phyloP scores from a whole-genome alignment of 2,329 filamentous ascomycete genomes.

The Gnomoniopsis smithogilvyi region DNA sequence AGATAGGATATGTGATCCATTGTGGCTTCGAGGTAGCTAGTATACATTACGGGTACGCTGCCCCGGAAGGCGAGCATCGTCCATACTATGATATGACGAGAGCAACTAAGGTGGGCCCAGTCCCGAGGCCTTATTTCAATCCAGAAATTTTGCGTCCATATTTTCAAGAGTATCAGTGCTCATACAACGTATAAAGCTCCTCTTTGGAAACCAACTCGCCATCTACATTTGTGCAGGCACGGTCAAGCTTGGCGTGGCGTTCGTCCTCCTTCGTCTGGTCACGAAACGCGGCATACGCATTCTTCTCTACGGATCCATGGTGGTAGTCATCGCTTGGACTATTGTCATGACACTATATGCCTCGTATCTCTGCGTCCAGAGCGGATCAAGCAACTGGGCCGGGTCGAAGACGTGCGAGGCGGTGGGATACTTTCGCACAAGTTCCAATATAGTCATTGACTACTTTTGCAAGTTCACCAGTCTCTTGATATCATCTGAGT shows the following conservation, averaged over 20 bases:
- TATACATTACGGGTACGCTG: conserved; percentile 29
- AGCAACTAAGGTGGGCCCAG: conserved; percentile 22
- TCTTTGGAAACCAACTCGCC: conserved; percentile 26
- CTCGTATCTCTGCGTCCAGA: conserved; percentile 26
- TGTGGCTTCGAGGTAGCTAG: conserved; percentile 25
- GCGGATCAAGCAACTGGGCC: conserved; percentile 28
- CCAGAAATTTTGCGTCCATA: background rate
- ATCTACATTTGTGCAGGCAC: conserved; percentile 29
- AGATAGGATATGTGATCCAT: conserved; percentile 26
- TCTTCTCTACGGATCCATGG: conserved; percentile 25
- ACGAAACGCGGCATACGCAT: conserved; percentile 23
- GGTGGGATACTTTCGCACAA: conserved; percentile 29
- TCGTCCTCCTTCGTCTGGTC: conserved; percentile 28
- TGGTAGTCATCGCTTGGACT: conserved; percentile 27
- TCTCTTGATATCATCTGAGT: background rate
- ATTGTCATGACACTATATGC: conserved; percentile 28
- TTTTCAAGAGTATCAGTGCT: background rate
- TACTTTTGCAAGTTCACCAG: conserved; percentile 24
- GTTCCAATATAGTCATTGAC: conserved; percentile 30
- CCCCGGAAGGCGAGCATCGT: conserved; percentile 21
- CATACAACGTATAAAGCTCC: conserved; percentile 20
- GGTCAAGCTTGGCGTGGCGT: conserved; percentile 29
- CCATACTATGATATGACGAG: conserved; percentile 23
- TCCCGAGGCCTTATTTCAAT: background rate
- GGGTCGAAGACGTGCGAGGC: conserved; percentile 24